These are phyloP conservation scores for Colletotrichum noveboracense DNA, from an alignment of 2,329 filamentous ascomycete genomes.

Conservation along the genomic window DNA sequence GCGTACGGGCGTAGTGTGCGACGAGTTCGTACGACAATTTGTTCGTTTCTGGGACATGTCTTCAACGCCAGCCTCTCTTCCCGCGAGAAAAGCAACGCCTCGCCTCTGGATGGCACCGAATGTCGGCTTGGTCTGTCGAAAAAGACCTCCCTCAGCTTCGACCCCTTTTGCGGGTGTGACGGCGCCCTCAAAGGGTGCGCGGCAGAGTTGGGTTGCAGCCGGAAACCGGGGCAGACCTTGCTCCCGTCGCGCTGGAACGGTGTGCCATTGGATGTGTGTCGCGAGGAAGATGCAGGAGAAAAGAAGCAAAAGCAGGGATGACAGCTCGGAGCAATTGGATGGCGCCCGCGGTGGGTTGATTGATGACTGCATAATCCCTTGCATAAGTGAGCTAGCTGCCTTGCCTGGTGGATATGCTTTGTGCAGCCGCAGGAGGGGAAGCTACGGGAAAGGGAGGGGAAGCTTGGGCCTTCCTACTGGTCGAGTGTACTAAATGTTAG, in stretches of 20 bases:
- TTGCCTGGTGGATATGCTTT: neutral
- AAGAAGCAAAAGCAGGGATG: neutral
- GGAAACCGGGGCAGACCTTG: neutral
- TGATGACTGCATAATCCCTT: neutral
- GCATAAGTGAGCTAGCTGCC: neutral
- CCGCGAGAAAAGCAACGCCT: neutral
- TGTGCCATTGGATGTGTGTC: neutral
- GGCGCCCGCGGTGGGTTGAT: neutral
- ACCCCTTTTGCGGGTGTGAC: constrained; percentile 3
- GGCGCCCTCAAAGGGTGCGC: neutral
- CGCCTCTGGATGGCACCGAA: neutral
- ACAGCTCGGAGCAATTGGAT: constrained; percentile 4
- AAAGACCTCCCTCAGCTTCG: neutral
- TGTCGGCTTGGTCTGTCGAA: neutral
- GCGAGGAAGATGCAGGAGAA: neutral
- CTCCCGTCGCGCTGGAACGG: constrained; percentile 4
- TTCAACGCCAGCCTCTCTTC: neutral
- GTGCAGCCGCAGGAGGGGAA: neutral
- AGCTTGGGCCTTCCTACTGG: neutral
- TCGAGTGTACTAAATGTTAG: neutral
- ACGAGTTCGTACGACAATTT: neutral
- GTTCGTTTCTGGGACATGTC: neutral
- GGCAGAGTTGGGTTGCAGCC: constrained; percentile 12
- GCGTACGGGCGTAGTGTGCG: neutral
- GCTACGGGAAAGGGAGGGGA: neutral